These are phyloP conservation scores for Forsythia viridissima DNA, from an alignment of 257 asterid genomes.

Conservation along the genomic window DNA sequence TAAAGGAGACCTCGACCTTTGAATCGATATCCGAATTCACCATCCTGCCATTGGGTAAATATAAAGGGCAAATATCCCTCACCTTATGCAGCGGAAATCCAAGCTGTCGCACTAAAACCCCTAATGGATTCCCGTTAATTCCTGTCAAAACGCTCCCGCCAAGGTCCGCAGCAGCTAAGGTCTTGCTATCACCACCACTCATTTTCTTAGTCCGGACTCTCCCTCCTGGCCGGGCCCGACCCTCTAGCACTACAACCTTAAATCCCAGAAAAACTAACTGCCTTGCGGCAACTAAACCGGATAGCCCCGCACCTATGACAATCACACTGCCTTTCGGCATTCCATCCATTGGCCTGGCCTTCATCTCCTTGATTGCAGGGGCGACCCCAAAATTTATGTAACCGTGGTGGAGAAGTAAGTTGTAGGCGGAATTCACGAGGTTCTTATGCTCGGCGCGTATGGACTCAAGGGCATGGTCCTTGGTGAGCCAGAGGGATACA, in stretches of 20 bases:
- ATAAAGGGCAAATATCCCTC: constrained; percentile 91
- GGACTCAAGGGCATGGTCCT: constrained; percentile 89
- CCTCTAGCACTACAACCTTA: constrained; percentile 86
- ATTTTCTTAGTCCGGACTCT: constrained; percentile 81
- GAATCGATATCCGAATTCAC: constrained; percentile 87
- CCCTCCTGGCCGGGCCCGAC: constrained; percentile 85
- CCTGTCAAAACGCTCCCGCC: constrained; percentile 99
- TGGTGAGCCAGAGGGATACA: constrained; percentile 80
- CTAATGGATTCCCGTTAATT: constrained; percentile 92
- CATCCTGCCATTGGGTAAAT: constrained; percentile 81
- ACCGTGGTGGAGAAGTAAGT: constrained; percentile 78
- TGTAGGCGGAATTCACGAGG: constrained; percentile 78
- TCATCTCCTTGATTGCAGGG: constrained; percentile 68
- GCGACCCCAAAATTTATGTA: constrained; percentile 90
- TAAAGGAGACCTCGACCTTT: constrained; percentile 78
- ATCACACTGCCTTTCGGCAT: constrained; percentile 56
- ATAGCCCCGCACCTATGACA: constrained; percentile 85
- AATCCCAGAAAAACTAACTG: constrained; percentile 85
- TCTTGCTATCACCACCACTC: constrained; percentile 56
- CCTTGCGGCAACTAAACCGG: constrained; percentile 91
- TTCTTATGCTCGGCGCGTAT: constrained; percentile 89
- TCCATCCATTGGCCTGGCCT: constrained; percentile 46
- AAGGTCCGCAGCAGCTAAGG: constrained; percentile 83
- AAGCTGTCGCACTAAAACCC: constrained; percentile 89
- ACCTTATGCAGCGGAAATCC: constrained; percentile 93